Base-by-base conservation (phyloP, 1,284 basidiomycete species). In the Fomitopsis palustris region DNA sequence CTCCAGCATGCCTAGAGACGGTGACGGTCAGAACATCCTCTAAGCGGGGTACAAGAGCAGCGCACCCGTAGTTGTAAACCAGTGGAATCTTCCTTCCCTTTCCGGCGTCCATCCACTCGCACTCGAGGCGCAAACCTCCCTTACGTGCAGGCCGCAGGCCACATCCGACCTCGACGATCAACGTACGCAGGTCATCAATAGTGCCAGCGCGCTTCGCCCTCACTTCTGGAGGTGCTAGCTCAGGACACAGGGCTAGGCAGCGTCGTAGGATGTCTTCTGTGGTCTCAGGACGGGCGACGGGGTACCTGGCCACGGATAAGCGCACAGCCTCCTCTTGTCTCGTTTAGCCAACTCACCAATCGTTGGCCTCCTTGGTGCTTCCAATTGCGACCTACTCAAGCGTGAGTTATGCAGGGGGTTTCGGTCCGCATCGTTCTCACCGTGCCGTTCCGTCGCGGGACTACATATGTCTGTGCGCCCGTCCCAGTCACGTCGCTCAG, bases 81-180 rank as follows among this genome's bases (percentile, higher is more conserved):
- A 81, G 59, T 0, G 78, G 77, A 0, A 76, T 63, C 59, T 69
- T 68, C 12, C 51, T 60, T 9, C 65, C 57, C 59, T 60, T 39
- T 51, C 52, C 60, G 8, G 23, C 31, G 16, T 69, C 59, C 16
- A 73, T 37, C 67, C 66, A 69, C 43, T 75, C 77, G 0, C 69
- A 67, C 27, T 78, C 80, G 2, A 82, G 64, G 10, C 80, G 64
- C 19, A 82, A 74, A 0, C 80, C 80, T 19, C 78, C 79, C 57
- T 76, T 77, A 21, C 81, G 65, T 3, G 73, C 76, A 4, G 81
- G 81, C 16, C 81, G 71, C 57, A 82, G 67, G 0, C 81, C 81
- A 68, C 86, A 88, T 0, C 87, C 88, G 59, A 85, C 82, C 61
- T 88, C 87, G n/a, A 88, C 69, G 29, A 90, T 77, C 29, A 88